Percentiles rank a stretch among this genome's conserved stretches.
phyloP scores from a whole-genome alignment of 192 early-diverging fungal genomes.

The Coemansia sp. region DNA sequence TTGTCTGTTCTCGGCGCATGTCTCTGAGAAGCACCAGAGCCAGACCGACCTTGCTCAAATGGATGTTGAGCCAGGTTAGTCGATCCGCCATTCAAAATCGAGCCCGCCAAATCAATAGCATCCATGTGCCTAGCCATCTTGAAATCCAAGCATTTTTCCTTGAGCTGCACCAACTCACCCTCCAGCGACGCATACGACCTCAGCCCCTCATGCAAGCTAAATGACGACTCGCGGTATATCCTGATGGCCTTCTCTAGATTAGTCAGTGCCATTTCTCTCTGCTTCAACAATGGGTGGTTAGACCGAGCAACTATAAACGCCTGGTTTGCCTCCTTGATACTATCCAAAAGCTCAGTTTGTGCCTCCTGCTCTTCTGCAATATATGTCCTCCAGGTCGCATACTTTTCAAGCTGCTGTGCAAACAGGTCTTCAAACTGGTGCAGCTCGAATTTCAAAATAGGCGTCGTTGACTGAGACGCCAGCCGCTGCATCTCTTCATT shows the following conservation, averaged over 20 bases:
- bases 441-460: slow-evolving; percentile 66
- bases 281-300: slow-evolving; percentile 55
- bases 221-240: slow-evolving; percentile 67
- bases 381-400: slow-evolving; percentile 59
- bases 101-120: slow-evolving; percentile 52
- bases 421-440: slow-evolving; percentile 77
- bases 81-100: slow-evolving; percentile 20
- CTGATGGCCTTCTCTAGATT: slow-evolving; percentile 74
- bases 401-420: slow-evolving; percentile 64
- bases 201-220: slow-evolving; percentile 72
- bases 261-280: slow-evolving; percentile 71
- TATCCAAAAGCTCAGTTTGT: slow-evolving; percentile 60
- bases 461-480: slow-evolving; percentile 54
- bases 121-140: slow-evolving; percentile 66
- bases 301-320: slow-evolving; percentile 63
- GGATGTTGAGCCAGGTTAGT: slow-evolving; percentile 21
- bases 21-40: too few relatives aligned
- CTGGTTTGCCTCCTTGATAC: slow-evolving; percentile 61
- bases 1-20: slow-evolving; percentile 15
- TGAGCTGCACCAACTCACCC: slow-evolving; percentile 57
- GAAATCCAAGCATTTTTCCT: slow-evolving; percentile 65
- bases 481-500: slow-evolving; percentile 64
- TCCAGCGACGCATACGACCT: slow-evolving; percentile 72
- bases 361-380: slow-evolving; percentile 58
- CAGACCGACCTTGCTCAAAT: neutral